phyloP scores from a whole-genome alignment of 2,329 filamentous ascomycete genomes.

The Tricladium varicosporioides region DNA sequence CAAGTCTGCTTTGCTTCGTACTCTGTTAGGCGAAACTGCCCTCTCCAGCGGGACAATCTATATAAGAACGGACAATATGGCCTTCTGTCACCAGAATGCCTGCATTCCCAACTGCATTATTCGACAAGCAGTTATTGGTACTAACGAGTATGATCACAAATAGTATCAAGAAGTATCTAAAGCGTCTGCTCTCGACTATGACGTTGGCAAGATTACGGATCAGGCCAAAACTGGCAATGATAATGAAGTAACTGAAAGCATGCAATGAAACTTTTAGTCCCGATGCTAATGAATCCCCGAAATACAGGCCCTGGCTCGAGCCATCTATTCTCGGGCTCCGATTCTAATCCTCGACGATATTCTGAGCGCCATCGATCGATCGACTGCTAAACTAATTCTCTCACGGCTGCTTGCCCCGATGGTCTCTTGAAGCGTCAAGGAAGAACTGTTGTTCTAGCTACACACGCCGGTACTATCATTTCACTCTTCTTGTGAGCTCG shows the following conservation, averaged over 20 bases:
- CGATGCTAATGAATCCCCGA: neutral
- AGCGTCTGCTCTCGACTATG: constrained; percentile 21
- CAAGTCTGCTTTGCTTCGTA: constrained; percentile 27
- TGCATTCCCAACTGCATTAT: constrained; percentile 44
- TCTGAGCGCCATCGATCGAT: constrained; percentile 25
- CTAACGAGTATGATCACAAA: constrained; percentile 21
- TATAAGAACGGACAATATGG: constrained; percentile 24
- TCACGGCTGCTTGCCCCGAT: constrained; percentile 10
- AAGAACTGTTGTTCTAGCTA: constrained; percentile 29
- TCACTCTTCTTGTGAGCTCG: neutral
- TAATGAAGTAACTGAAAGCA: constrained; percentile 34
- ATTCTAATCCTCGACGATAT: constrained; percentile 27
- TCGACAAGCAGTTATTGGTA: constrained; percentile 38
- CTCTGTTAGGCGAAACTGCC: constrained; percentile 25
- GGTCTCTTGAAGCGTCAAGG: constrained; percentile 21
- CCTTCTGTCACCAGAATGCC: constrained; percentile 43
- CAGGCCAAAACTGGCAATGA: constrained; percentile 29
- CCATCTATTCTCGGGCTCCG: constrained; percentile 12
- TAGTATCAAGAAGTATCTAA: constrained; percentile 25
- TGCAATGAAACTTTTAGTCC: constrained; percentile 30
- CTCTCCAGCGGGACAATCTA: constrained; percentile 7
- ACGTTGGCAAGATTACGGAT: constrained; percentile 23
- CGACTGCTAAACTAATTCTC: constrained; percentile 18
- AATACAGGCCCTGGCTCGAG: constrained; percentile 37
- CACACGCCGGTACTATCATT: constrained; percentile 1